Conservation (phyloP, 1,284 basidiomycete genomes). For the Apiotrichum sp. region DNA sequence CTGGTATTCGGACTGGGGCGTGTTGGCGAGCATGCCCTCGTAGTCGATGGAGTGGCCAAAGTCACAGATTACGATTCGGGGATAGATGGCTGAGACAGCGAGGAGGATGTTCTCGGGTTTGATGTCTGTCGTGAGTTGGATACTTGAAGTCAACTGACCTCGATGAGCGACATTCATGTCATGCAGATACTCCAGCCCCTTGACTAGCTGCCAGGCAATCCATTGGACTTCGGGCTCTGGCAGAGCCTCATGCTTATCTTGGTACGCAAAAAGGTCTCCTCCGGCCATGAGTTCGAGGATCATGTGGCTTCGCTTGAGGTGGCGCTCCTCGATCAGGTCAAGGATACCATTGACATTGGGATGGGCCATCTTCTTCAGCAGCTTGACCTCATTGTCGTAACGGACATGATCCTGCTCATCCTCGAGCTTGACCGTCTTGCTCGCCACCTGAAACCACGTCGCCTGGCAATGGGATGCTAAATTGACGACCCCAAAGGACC, state of each 20-base stretch:
- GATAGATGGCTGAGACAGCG: constrained; percentile 65
- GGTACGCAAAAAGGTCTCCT: constrained; percentile 71
- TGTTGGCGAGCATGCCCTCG: constrained; percentile 1
- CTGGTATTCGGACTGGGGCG: not conserved
- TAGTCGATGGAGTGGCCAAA: constrained; percentile 55
- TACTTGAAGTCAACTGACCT: constrained; percentile 49
- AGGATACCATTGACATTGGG: constrained; percentile 74
- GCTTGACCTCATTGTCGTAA: constrained; percentile 58
- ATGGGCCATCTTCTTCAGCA: constrained; percentile 63
- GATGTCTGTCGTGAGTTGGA: not conserved
- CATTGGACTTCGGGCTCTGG: constrained; percentile 76
- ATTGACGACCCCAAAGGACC: constrained; percentile 73
- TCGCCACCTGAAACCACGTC: constrained; percentile 63
- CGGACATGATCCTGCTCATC: constrained; percentile 16
- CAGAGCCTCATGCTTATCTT: constrained; percentile 53
- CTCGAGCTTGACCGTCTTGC: constrained; percentile 61
- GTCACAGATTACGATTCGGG: constrained; percentile 73
- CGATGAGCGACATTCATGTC: constrained; percentile 68
- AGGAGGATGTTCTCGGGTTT: constrained; percentile 53
- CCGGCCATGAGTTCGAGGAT: constrained; percentile 70
- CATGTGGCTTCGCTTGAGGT: constrained; percentile 49
- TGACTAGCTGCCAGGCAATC: constrained; percentile 70
- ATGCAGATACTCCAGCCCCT: constrained; percentile 67
- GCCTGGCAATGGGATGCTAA: constrained; percentile 61
- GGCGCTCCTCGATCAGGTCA: constrained; percentile 55